Conservation (phyloP, 2,329 filamentous ascomycete species). For the Tolypocladium amazonense region DNA sequence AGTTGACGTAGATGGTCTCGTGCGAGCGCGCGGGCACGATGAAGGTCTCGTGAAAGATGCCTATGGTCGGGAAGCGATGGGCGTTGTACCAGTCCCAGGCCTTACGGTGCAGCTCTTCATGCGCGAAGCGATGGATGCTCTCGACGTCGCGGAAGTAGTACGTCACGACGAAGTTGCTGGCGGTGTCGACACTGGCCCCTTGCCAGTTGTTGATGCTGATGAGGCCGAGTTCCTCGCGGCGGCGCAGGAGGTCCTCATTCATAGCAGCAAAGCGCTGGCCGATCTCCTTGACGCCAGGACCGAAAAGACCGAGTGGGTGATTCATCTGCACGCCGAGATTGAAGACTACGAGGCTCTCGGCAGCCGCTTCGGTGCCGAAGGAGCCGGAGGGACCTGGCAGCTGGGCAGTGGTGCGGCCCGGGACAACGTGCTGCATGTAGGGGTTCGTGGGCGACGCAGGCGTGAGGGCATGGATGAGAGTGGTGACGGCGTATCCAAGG, state of each 20-base stretch:
- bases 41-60: constrained; percentile 46
- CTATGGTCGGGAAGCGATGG: constrained; percentile 26
- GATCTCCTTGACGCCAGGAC: constrained; percentile 30
- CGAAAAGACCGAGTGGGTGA: constrained; percentile 37
- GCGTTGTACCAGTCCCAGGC: constrained; percentile 39
- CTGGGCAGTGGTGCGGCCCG: constrained; percentile 22
- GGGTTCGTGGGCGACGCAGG: constrained; percentile 1
- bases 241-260: constrained; percentile 19
- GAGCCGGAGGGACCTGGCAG: constrained; percentile 15
- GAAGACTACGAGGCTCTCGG: constrained; percentile 27
- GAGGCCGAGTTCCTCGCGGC: constrained; percentile 34
- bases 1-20: constrained; percentile 41
- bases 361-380: constrained; percentile 16
- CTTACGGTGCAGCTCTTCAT: constrained; percentile 33
- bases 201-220: constrained; percentile 32
- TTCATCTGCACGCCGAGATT: constrained; percentile 33
- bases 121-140: constrained; percentile 40
- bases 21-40: constrained; percentile 30
- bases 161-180: constrained; percentile 30
- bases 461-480: constrained; percentile 13
- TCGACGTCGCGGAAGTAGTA: constrained; percentile 41
- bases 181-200: constrained; percentile 22
- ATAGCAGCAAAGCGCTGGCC: constrained; percentile 27
- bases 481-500: constrained; percentile 19
- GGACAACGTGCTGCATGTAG: constrained; percentile 15